These are phyloP conservation scores for Martiniozyma asiatica DNA, from an alignment of 1,139 yeast genomes.

Conservation along the genomic window DNA sequence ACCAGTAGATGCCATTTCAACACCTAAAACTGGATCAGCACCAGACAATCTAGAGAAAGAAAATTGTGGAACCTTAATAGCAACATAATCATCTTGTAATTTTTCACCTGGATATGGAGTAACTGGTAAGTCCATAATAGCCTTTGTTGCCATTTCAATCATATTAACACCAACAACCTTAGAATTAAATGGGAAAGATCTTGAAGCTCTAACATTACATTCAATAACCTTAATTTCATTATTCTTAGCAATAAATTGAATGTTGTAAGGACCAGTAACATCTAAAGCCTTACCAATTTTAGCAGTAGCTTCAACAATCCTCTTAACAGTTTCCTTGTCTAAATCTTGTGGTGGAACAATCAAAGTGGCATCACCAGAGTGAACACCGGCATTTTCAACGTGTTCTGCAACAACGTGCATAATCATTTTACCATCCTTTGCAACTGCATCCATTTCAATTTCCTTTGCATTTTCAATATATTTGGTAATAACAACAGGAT, in stretches of 20 bases:
- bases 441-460: slow-evolving; percentile 98
- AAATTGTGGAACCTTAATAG: slow-evolving; percentile 95
- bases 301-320: slow-evolving; percentile 92
- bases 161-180: slow-evolving; percentile 95
- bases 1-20: slow-evolving; percentile 99
- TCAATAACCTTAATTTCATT: slow-evolving; percentile 79
- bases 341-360: slow-evolving; percentile 96
- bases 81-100: slow-evolving; percentile 89
- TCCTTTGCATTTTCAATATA: slow-evolving; percentile 96
- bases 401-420: slow-evolving; percentile 99
- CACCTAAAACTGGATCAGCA: slow-evolving; percentile 97
- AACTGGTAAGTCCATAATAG: slow-evolving; percentile 80
- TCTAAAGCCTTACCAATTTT: slow-evolving; percentile 93
- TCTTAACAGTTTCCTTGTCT: slow-evolving; percentile 78
- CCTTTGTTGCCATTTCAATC: slow-evolving; percentile 96
- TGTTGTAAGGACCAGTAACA: slow-evolving; percentile 96
- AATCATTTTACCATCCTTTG: slow-evolving; percentile 83
- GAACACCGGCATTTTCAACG: slow-evolving; percentile 98
- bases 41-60: slow-evolving; percentile 97
- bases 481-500: slow-evolving; percentile 95
- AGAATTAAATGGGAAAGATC: slow-evolving; percentile 97
- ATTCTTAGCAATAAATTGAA: slow-evolving; percentile 77
- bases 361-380: slow-evolving; percentile 97
- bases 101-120: slow-evolving; percentile 82
- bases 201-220: slow-evolving; percentile 96